Base-by-base conservation (phyloP, 2,329 filamentous ascomycete species). In the Xylaria sp. region DNA sequence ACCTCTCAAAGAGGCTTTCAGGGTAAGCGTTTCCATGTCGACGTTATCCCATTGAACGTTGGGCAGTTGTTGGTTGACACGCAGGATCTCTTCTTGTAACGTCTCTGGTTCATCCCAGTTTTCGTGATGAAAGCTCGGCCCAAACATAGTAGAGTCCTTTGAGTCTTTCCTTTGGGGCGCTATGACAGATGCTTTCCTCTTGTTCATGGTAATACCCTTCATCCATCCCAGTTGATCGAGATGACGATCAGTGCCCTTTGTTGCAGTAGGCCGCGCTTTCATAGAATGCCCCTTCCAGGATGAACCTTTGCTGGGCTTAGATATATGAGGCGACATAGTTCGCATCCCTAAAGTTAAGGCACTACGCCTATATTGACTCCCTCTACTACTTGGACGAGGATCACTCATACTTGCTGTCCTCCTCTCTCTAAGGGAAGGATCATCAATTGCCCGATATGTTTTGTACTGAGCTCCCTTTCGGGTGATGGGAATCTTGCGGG, bases 391-490 rank as follows among this genome's bases (percentile, higher is more conserved):
- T 1, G 86, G 84, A 39, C 86, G 85, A 52, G 86, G 83, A 70
- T 89, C 88, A 69, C 86, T 90, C 85, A 91, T 91, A 0, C 88
- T 90, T 1, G 87, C 84, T 49, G 81, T 82, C 73, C 86, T 86
- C 69, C 88, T 88, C 66, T 91, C 89, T 28, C 86, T 83, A 56
- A 85, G 84, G 48, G 84, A 79, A 57, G 82, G 83, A 65, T 88
- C 88, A 63, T 92, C 90, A 23, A 92, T 85, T 49, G 94, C 90
- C 55, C 93, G 90, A 76, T 95, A 98, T 0, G 93, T 95, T 78
- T 92, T 93, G 83, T 98, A 98, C 2, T 86, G 83, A 6, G 94
- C 94, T 12, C 94, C 94, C 78, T 91, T 91, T n/a, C 94, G 89
- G 13, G 94, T 97, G 51, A 94, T 83, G 62, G 88, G 90, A 10